Conservation (phyloP, 164 flowering plant species). For the Stephania yunnanensis region DNA sequence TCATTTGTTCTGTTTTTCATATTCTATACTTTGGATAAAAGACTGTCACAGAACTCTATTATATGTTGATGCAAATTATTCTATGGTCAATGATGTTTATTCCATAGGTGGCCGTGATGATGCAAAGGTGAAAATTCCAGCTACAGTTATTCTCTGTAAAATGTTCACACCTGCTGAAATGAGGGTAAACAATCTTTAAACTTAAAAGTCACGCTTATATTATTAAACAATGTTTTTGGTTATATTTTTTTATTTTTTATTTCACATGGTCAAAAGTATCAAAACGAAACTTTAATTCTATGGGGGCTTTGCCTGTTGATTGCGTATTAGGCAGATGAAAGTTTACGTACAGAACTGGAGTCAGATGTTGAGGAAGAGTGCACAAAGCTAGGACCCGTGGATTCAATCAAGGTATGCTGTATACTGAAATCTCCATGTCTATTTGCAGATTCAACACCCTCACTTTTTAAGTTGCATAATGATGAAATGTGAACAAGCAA, state of each 20-base stretch:
- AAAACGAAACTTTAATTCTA: not conserved
- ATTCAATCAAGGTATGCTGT: constrained; percentile 59
- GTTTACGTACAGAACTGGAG: constrained; percentile 57
- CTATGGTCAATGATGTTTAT: not conserved
- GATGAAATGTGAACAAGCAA: not conserved
- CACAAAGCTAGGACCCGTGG: constrained; percentile 76
- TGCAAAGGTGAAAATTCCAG: constrained; percentile 69
- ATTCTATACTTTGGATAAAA: not conserved
- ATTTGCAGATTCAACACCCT: not conserved
- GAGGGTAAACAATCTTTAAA: constrained; percentile 43
- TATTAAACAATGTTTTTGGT: not conserved
- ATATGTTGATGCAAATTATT: not conserved
- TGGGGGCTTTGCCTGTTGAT: no score
- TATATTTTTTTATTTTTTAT: not conserved
- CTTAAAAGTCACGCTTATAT: not conserved
- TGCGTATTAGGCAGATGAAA: constrained; percentile 36
- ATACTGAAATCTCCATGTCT: not conserved
- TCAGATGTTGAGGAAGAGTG: constrained; percentile 83
- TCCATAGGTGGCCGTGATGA: constrained; percentile 94
- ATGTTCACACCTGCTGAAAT: constrained; percentile 91
- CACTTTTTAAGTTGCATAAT: not conserved
- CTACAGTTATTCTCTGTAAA: constrained; percentile 71
- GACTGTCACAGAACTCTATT: not conserved
- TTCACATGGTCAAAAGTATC: not conserved
- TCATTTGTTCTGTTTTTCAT: not conserved